Evolutionary conservation across 2,329 filamentous ascomycete genomes (phyloP).

Genomic region (Thelonectria blattea): DNA sequence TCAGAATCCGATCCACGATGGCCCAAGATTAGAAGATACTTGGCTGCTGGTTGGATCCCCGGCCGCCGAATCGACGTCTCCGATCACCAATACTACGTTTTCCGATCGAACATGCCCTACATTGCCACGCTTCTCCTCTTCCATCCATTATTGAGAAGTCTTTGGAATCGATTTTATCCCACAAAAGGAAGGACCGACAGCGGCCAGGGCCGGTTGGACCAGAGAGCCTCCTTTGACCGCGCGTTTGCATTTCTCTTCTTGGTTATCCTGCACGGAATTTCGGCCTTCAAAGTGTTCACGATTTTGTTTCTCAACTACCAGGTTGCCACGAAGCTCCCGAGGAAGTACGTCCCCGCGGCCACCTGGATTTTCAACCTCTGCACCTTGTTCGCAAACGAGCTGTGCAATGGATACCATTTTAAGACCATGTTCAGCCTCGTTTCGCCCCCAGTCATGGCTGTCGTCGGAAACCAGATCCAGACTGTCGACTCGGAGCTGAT

Average conservation of each 20-base stretch:
- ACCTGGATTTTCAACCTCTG: conserved; percentile 93
- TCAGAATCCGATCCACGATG: conserved; percentile 84
- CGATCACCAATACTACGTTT: conserved; percentile 84
- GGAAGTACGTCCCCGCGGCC: conserved; percentile 70
- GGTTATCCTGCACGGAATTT: conserved; percentile 81
- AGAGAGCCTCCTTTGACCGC: conserved; percentile 82
- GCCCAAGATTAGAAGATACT: conserved; percentile 69
- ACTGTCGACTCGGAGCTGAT: conserved; percentile 52
- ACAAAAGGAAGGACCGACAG: conserved; percentile 44
- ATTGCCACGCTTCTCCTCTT: conserved; percentile 74
- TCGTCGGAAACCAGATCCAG: conserved; percentile 33
- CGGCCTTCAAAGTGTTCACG: conserved; percentile 77
- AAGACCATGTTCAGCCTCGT: conserved; percentile 64
- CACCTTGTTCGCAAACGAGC: conserved; percentile 88
- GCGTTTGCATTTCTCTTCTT: conserved; percentile 82
- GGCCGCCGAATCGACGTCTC: conserved; percentile 93
- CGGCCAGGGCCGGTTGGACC: conserved; percentile 65
- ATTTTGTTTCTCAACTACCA: conserved; percentile 86
- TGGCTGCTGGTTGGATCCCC: conserved; percentile 88
- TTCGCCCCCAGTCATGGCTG: conserved; percentile 42
- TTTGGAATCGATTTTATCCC: conserved; percentile 67
- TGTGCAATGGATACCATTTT: conserved; percentile 78
- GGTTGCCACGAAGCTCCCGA: conserved; percentile 75
- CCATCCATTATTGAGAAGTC: conserved; percentile 78
- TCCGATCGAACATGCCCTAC: conserved; percentile 85